Evolutionary conservation across 129 eudicot species (phyloP), one percentile per base, ranked within the genome.

Genomic region (Oenanthe sinensis): DNA sequence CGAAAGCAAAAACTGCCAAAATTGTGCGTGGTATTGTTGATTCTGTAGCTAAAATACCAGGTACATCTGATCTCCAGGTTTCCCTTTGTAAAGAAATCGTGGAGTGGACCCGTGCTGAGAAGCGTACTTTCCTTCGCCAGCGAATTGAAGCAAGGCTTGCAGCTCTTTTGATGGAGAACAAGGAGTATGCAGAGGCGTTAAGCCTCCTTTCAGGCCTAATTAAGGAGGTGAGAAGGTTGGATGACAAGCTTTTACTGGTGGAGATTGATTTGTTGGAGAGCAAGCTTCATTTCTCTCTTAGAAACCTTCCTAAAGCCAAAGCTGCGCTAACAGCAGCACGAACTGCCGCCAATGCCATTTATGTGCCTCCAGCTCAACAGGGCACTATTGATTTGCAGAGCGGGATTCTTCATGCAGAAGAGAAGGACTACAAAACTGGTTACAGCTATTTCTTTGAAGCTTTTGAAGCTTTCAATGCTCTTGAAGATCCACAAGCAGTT

Each of bases 391-490:
- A 88, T 83, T 84, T 88, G 67, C 90, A 88, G 47, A 88, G 90
- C 40, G 90, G 92, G 45, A 86, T 88, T 68, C 90, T 88, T 24
- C 90, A 88, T 82, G 92, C 92, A 40, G 92, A 88, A 81, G 92
- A 88, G 74, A 86, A 88, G 79, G 92, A 88, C 77, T 91, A 91
- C 77, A 91, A 91, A 84, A 91, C 96, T 6, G 93, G 84, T 12
- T 91, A 91, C 83, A 91, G 93, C 77, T 91, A 91, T 72, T 91
- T 91, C 86, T 88, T 81, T 81, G 96, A 91, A 82, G 96, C 96
- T 22, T 91, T 91, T 70, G 96, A 91, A 80, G 93, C 97, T 4
- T 91, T 91, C 78, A 91, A 91, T 73, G 90, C 97, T 22, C 93
- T 89, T 46, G 97, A 87, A 48, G 97, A 91, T 75, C 85, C 91